These are phyloP conservation scores for Neofusicoccum laricinum DNA, from an alignment of 2,329 filamentous ascomycete genomes.

Conservation along the genomic window DNA sequence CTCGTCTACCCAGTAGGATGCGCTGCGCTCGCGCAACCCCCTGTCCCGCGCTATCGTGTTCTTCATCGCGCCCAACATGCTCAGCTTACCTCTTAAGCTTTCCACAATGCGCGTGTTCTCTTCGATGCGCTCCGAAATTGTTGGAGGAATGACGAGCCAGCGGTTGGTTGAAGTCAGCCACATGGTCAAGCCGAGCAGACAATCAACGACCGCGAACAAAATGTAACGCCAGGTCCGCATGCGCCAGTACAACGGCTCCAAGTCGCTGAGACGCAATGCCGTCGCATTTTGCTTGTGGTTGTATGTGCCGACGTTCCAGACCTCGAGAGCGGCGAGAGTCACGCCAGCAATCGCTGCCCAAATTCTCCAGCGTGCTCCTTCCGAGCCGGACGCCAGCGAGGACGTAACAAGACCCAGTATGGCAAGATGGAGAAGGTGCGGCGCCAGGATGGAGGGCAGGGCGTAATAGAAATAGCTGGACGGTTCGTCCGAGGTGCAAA, in stretches of 20 bases:
- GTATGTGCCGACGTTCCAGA: constrained; percentile 64
- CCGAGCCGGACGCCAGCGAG: constrained; percentile 59
- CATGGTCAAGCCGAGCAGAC: constrained; percentile 60
- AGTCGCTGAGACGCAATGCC: constrained; percentile 57
- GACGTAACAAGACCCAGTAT: constrained; percentile 73
- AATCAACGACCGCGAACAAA: constrained; percentile 64
- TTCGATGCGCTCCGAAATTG: constrained; percentile 66
- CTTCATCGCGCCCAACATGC: constrained; percentile 69
- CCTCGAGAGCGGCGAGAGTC: constrained; percentile 60
- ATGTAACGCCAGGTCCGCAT: constrained; percentile 62
- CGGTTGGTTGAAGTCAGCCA: constrained; percentile 79
- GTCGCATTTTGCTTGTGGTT: constrained; percentile 63
- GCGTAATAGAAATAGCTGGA: constrained; percentile 89
- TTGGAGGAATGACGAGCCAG: constrained; percentile 64
- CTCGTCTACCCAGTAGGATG: constrained; percentile 80
- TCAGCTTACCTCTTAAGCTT: constrained; percentile 62
- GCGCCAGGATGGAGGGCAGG: constrained; percentile 66
- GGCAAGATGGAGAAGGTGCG: constrained; percentile 77
- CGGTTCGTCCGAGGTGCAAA: constrained; percentile 69
- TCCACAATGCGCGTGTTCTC: constrained; percentile 55
- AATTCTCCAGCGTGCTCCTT: constrained; percentile 66
- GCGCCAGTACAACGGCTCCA: constrained; percentile 72
- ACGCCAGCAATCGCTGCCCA: constrained; percentile 64
- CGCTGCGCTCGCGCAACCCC: constrained; percentile 62
- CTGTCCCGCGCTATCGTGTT: constrained; percentile 77